These are phyloP conservation scores for Solanum peruvianum DNA, from an alignment of 257 asterid genomes.

Conservation along the genomic window DNA sequence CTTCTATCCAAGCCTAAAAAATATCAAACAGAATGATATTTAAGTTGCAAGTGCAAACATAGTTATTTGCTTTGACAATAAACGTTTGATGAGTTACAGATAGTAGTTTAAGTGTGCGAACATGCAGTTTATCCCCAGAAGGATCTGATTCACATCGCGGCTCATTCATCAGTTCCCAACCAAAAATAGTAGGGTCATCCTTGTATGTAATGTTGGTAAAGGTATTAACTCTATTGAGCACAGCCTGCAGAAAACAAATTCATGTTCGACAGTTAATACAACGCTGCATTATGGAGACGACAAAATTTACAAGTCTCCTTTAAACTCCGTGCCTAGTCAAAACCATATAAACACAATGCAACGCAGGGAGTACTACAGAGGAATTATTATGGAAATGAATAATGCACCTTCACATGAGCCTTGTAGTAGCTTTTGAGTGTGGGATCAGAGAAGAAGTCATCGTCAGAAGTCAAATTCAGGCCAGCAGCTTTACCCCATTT, in stretches of 20 bases:
- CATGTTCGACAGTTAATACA: neutral
- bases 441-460: conserved; percentile 83
- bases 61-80: neutral
- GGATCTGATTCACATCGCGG: conserved; percentile 87
- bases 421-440: conserved; percentile 62
- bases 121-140: conserved; percentile 78
- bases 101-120: neutral
- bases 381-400: neutral
- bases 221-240: conserved; percentile 64
- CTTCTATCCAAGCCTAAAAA: conserved; percentile 66
- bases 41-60: neutral
- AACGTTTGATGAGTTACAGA: neutral
- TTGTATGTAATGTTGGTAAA: conserved; percentile 69
- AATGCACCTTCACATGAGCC: conserved; percentile 61
- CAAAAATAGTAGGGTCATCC: conserved; percentile 82
- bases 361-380: neutral
- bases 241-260: conserved; percentile 27
- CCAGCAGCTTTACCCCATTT: conserved; percentile 95
- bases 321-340: neutral
- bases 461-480: conserved; percentile 70
- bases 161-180: conserved; percentile 94
- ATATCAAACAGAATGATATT: neutral
- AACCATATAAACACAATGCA: neutral
- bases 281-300: neutral
- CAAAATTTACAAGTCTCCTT: neutral